Percentiles rank a stretch among this genome's conserved stretches.
phyloP scores from a whole-genome alignment of 305 asterid genomes.

The Fraxinus floribunda region DNA sequence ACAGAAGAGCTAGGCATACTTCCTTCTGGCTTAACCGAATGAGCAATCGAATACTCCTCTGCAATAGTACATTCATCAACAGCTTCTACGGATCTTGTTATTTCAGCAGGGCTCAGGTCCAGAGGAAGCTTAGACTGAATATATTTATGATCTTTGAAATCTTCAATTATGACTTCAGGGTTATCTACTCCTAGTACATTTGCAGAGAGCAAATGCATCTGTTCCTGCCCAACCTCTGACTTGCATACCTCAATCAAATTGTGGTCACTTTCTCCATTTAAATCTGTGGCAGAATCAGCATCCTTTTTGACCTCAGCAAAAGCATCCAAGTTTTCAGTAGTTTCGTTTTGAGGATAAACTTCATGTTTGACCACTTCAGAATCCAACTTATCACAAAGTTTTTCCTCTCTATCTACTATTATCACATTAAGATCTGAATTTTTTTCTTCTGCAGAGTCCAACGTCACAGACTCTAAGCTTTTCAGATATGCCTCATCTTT shows the following conservation, averaged over 20 bases:
- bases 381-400: slow-evolving; percentile 23
- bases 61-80: slow-evolving; percentile 19
- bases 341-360: slow-evolving; percentile 27
- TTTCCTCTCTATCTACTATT: slow-evolving; percentile 27
- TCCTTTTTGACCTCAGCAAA: slow-evolving; percentile 21
- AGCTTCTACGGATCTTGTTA: slow-evolving; percentile 21
- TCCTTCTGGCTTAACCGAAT: slow-evolving; percentile 27
- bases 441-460: slow-evolving; percentile 32
- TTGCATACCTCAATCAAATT: slow-evolving; percentile 16
- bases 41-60: slow-evolving; percentile 20
- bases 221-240: slow-evolving; percentile 11
- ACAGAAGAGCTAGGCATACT: slow-evolving; percentile 20
- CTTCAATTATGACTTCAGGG: slow-evolving; percentile 24
- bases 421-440: slow-evolving; percentile 17
- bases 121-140: slow-evolving; percentile 31
- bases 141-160: slow-evolving; percentile 25
- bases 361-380: slow-evolving; percentile 33
- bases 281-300: slow-evolving; percentile 17
- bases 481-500: slow-evolving; percentile 22
- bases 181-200: slow-evolving; percentile 21
- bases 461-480: slow-evolving; percentile 16
- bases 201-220: slow-evolving; percentile 21
- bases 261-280: not conserved
- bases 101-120: slow-evolving; percentile 33
- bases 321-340: slow-evolving; percentile 25